phyloP scores from a whole-genome alignment of 2,329 filamentous ascomycete species.

The Fusarium mundagurra region DNA sequence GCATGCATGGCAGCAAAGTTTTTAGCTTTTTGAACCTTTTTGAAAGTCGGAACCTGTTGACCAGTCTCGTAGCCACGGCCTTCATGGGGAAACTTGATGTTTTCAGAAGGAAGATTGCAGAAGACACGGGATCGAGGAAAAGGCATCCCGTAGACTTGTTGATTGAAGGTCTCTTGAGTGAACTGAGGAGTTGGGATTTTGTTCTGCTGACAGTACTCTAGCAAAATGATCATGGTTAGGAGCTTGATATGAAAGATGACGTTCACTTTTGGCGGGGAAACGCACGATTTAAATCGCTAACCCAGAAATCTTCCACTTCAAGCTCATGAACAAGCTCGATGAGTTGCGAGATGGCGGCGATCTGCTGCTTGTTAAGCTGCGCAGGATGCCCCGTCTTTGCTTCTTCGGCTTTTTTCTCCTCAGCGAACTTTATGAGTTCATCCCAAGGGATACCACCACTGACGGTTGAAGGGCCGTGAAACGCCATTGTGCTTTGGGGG shows the following conservation, averaged over 20 bases:
- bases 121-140: conserved; percentile 39
- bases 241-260: background rate
- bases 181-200: background rate
- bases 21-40: conserved; percentile 63
- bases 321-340: conserved; percentile 45
- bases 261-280: background rate
- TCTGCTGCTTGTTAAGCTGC: conserved; percentile 51
- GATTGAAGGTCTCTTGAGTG: conserved; percentile 26
- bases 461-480: background rate
- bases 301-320: conserved; percentile 43
- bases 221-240: background rate
- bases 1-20: conserved; percentile 62
- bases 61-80: conserved; percentile 49
- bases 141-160: conserved; percentile 16
- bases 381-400: conserved; percentile 41
- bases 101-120: conserved; percentile 38
- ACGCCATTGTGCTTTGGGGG: background rate
- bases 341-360: conserved; percentile 53
- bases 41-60: conserved; percentile 50
- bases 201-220: conserved; percentile 28
- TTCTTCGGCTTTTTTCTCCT: conserved; percentile 28
- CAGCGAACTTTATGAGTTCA: conserved; percentile 29
- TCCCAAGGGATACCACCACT: conserved; percentile 27
- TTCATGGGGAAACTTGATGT: conserved; percentile 40
- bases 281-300: conserved; percentile 45